A percentile compares a stretch with the other conserved stretches of the same genome.
phyloP scores from a whole-genome alignment of 1,139 yeast genomes.

The Magnusiomyces clavatus region DNA sequence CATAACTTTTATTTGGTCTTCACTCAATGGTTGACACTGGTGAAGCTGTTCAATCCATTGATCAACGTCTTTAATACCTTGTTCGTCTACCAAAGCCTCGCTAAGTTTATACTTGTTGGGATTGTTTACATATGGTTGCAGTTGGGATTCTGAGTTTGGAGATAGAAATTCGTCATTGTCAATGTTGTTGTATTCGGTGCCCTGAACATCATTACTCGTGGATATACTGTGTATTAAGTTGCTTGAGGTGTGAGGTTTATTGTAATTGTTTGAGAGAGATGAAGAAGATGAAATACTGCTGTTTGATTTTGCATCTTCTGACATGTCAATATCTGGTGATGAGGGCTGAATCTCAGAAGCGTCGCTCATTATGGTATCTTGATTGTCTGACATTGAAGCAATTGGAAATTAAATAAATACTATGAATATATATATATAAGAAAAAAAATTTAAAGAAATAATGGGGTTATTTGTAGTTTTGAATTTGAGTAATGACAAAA shows the following conservation, averaged over 20 bases:
- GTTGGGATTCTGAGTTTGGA: too few relatives aligned
- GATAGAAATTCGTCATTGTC: too few relatives aligned
- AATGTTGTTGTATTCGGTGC: too few relatives aligned
- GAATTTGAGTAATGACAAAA: not conserved
- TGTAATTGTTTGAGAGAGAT: too few relatives aligned
- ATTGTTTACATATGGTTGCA: not conserved
- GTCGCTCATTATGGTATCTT: not conserved
- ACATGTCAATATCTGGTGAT: constrained; percentile 1
- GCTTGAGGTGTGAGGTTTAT: too few relatives aligned
- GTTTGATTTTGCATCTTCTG: not conserved
- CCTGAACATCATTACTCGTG: too few relatives aligned
- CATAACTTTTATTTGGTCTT: constrained; percentile 69
- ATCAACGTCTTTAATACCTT: constrained; percentile 35
- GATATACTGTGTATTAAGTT: too few relatives aligned
- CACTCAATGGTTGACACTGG: constrained; percentile 78
- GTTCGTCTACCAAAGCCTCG: constrained; percentile 5
- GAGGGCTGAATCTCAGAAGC: not conserved
- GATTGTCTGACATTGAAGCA: not conserved
- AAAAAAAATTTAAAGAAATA: too few relatives aligned
- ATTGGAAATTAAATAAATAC: too few relatives aligned
- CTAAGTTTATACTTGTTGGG: constrained; percentile 3
- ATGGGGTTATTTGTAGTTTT: too few relatives aligned
- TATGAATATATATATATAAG: too few relatives aligned
- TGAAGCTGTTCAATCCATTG: constrained; percentile 55
- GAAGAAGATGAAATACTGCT: too few relatives aligned